phyloP scores from a whole-genome alignment of 345 rosid genomes.

The Physaria fendleri region DNA sequence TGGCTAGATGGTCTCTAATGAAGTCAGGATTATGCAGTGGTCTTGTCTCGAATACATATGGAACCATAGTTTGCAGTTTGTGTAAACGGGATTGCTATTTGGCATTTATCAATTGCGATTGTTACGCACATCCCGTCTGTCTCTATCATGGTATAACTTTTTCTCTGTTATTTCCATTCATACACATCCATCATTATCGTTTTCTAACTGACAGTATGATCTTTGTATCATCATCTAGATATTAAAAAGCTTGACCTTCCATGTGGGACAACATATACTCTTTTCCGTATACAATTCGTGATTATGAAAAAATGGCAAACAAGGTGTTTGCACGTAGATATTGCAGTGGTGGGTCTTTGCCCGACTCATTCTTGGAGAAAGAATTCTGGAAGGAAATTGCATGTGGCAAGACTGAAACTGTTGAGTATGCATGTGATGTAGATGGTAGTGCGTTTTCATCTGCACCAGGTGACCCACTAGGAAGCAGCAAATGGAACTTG shows the following conservation, averaged over 20 bases:
- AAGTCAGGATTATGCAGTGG: conserved; percentile 58
- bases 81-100: conserved; percentile 94
- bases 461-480: conserved; percentile 76
- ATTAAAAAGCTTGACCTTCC: too few relatives aligned
- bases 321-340: conserved; percentile 92
- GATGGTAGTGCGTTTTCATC: conserved; percentile 99
- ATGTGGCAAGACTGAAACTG: conserved; percentile 89
- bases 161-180: neutral
- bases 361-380: conserved; percentile 90
- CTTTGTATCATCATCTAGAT: too few relatives aligned
- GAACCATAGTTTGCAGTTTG: conserved; percentile 74
- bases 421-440: conserved; percentile 99
- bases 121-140: conserved; percentile 63
- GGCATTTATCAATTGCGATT: conserved; percentile 67
- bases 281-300: too few relatives aligned
- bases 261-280: too few relatives aligned
- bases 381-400: conserved; percentile 99
- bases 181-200: neutral
- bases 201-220: conserved; percentile 1
- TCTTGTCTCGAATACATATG: conserved; percentile 41
- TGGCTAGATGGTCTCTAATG: conserved; percentile 70
- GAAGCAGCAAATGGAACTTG: conserved; percentile 98
- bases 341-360: conserved; percentile 84
- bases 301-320: conserved; percentile 99
- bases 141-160: conserved; percentile 71